Evolutionary conservation across 176 grass and related monocot species (phyloP), one percentile per base, ranked within the genome.

Genomic region (Juncus inflexus): DNA sequence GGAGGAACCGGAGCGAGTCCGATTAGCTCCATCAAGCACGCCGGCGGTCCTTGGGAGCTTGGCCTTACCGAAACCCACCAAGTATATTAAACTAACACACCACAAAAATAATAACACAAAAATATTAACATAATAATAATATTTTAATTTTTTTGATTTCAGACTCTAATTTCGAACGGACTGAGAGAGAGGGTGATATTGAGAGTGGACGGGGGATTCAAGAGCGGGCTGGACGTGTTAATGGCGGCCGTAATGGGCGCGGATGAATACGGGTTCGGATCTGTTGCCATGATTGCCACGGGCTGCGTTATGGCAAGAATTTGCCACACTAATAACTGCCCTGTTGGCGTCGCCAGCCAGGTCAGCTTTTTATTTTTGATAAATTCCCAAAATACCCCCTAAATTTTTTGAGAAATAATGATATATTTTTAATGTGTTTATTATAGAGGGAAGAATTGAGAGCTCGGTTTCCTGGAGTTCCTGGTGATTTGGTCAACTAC

Each of bases 191-290:
- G 89, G 61, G 95, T 99, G 45, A 87, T 99, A 58, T 77, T 99
- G 65, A 79, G 95, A 80, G 95, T 99, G 61, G 95, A 99, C 60
- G 95, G 95, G 69, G 95, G 95, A 84, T 99, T 99, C 71, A 99
- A 90, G 73, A 99, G 95, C 65, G 89, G 95, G 14, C 62, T 78
- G 62, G 95, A 99, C 72, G 80, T 99, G 49, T 80, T 99, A 65
- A 84, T 99, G 76, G 95, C 85, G 78, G 95, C 95, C 66, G 80
- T 86, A 60, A 94, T 99, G 95, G 95, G 95, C 52, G 95, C 95
- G 59, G 95, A 99, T 77, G 95, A 99, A 73, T 99, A 94, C 86
- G 95, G 95, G 66, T 99, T 99, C 79, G 95, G 95, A 73, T 99
- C 95, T 58, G 95, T 99, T 61, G 95, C 95, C 74, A 99, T 99